Evolutionary conservation across 805 yeast species (phyloP).

Genomic region (Starmera quercuum): DNA sequence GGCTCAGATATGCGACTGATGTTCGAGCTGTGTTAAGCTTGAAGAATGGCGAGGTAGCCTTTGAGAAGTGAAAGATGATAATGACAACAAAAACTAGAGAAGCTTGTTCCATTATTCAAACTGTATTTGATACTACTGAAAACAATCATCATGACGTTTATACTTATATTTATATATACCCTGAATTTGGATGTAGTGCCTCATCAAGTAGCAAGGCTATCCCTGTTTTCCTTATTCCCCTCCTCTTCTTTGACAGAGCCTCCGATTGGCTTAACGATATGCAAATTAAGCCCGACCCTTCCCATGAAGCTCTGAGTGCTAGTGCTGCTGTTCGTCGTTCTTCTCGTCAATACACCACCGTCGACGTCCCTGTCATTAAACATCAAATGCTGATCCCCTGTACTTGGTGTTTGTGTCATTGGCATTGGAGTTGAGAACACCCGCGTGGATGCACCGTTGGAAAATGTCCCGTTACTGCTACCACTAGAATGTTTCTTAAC

Average conservation of each 20-base stretch:
- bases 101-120: too few relatives aligned
- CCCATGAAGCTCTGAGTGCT: slow-evolving; percentile 2
- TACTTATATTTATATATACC: too few relatives aligned
- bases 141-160: too few relatives aligned
- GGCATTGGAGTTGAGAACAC: neutral
- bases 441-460: neutral
- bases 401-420: neutral
- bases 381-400: neutral
- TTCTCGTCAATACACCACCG: slow-evolving; percentile 2
- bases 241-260: slow-evolving; percentile 6
- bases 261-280: slow-evolving; percentile 59
- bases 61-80: slow-evolving; percentile 34
- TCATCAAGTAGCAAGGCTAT: too few relatives aligned
- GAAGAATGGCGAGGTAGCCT: slow-evolving; percentile 61
- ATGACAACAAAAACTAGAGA: too few relatives aligned
- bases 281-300: slow-evolving; percentile 43
- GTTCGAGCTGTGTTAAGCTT: slow-evolving; percentile 73
- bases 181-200: too few relatives aligned
- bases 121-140: too few relatives aligned
- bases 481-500: slow-evolving; percentile 12
- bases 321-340: slow-evolving; percentile 2
- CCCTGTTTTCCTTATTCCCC: too few relatives aligned
- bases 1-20: slow-evolving; percentile 74
- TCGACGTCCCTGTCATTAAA: neutral
- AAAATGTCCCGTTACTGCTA: neutral